Evolutionary conservation across 129 eudicot species (phyloP).

Genomic region (Oenanthe sinensis): DNA sequence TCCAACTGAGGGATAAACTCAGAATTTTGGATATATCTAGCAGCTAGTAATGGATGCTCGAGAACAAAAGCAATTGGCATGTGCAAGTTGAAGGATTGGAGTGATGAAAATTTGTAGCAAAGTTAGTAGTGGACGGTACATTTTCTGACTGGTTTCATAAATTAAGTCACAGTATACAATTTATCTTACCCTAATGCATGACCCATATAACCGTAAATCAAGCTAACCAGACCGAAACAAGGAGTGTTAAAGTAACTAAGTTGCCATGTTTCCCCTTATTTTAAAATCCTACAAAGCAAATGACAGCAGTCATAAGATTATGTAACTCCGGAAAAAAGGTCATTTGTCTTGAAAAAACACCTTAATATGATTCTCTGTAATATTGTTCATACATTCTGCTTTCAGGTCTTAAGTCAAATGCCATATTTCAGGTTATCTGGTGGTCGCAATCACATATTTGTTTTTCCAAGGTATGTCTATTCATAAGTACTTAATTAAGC

Average conservation of each 20-base stretch:
- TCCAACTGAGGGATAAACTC: neutral
- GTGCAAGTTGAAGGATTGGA: neutral
- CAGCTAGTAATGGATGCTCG: neutral
- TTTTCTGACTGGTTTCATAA: neutral
- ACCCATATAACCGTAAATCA: neutral
- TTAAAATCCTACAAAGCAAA: neutral
- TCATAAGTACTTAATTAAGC: neutral
- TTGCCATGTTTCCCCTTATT: neutral
- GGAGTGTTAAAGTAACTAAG: neutral
- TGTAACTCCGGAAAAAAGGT: neutral
- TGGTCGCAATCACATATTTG: conserved; percentile 89
- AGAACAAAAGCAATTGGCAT: neutral
- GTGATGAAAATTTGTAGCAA: neutral
- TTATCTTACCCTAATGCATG: neutral
- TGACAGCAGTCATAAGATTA: neutral
- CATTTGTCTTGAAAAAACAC: neutral
- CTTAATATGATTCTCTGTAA: neutral
- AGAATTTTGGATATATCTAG: neutral
- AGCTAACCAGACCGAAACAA: neutral
- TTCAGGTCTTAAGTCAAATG: conserved; percentile 93
- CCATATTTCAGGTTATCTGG: conserved; percentile 87
- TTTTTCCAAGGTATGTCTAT: conserved; percentile 73
- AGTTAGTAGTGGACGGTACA: neutral
- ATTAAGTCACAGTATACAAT: neutral
- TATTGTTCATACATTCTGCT: conserved; percentile 21